Evolutionary conservation across 768 basidiomycete genomes (phyloP).

Genomic region (Tulasnella sp.): DNA sequence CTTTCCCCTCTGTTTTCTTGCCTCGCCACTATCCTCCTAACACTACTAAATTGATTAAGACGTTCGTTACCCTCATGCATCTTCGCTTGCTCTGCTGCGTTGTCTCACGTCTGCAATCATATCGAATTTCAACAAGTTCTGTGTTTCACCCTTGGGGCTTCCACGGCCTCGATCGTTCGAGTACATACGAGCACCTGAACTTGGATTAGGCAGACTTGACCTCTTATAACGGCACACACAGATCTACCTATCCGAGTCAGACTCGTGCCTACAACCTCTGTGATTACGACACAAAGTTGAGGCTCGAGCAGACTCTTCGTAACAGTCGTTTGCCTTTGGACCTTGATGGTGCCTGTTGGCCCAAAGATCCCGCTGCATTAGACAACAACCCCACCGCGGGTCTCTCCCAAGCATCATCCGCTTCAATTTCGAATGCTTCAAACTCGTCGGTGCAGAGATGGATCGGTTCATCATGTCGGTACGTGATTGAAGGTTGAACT

Average conservation of each 20-base stretch:
- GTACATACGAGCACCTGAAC: no score
- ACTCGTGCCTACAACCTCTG: neutral
- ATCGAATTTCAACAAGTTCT: neutral
- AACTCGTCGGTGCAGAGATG: neutral
- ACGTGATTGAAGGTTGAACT: neutral
- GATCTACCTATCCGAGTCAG: neutral
- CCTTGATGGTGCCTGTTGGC: neutral
- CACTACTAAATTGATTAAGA: constrained; percentile 6
- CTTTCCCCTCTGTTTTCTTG: neutral
- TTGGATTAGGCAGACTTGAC: no score
- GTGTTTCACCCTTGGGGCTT: neutral
- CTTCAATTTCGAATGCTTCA: neutral
- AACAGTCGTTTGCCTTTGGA: neutral
- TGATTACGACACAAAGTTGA: neutral
- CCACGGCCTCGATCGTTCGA: no score
- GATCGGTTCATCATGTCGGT: neutral
- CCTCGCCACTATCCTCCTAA: constrained; percentile 9
- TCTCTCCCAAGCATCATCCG: constrained; percentile 10
- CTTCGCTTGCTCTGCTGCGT: neutral
- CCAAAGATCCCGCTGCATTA: neutral
- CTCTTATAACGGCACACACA: no score
- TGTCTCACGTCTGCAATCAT: constrained; percentile 4
- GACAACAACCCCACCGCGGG: neutral
- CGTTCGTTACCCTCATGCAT: constrained; percentile 11
- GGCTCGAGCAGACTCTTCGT: neutral